These are phyloP conservation scores for Coemansia sp. DNA, from an alignment of 192 early-diverging fungal species.

Conservation along the genomic window DNA sequence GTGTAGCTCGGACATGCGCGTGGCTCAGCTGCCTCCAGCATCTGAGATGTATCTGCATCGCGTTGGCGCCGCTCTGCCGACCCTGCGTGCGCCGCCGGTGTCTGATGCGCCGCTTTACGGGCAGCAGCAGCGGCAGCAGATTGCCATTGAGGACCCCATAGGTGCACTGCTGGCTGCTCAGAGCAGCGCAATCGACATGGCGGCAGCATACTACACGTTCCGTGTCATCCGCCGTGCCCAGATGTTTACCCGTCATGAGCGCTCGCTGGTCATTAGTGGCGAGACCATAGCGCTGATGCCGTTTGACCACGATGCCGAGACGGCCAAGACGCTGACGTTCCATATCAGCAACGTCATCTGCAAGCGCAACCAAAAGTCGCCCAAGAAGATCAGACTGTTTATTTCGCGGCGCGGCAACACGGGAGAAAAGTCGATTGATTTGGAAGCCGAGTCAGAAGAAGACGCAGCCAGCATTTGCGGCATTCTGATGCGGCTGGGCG, in stretches of 20 bases:
- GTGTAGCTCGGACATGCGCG: slow-evolving; percentile 74
- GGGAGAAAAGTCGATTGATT: slow-evolving; percentile 73
- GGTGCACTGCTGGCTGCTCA: slow-evolving; percentile 4
- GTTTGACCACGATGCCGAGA: slow-evolving; percentile 78
- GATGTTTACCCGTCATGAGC: slow-evolving; percentile 83
- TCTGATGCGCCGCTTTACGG: slow-evolving; percentile 12
- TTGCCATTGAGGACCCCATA: neutral
- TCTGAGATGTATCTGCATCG: slow-evolving; percentile 48
- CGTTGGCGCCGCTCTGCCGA: slow-evolving; percentile 21
- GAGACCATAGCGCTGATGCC: slow-evolving; percentile 90
- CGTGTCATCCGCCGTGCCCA: slow-evolving; percentile 79
- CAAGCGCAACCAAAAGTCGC: slow-evolving; percentile 67
- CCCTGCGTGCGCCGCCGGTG: slow-evolving; percentile 10
- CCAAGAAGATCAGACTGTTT: slow-evolving; percentile 67
- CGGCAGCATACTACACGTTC: slow-evolving; percentile 69
- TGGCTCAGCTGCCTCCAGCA: slow-evolving; percentile 57
- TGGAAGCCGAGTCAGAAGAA: slow-evolving; percentile 71
- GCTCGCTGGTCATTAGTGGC: slow-evolving; percentile 90
- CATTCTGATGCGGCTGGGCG: slow-evolving; percentile 33
- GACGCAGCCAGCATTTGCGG: slow-evolving; percentile 50
- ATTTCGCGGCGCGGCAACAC: slow-evolving; percentile 58
- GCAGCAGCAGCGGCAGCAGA: slow-evolving; percentile 13
- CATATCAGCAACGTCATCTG: slow-evolving; percentile 70
- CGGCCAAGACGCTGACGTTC: slow-evolving; percentile 75
- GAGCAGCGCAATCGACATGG: slow-evolving; percentile 8